Percentiles rank a stretch among this genome's conserved stretches.
Conservation (phyloP, 441 rosid genomes). For the Populus hybrid region DNA sequence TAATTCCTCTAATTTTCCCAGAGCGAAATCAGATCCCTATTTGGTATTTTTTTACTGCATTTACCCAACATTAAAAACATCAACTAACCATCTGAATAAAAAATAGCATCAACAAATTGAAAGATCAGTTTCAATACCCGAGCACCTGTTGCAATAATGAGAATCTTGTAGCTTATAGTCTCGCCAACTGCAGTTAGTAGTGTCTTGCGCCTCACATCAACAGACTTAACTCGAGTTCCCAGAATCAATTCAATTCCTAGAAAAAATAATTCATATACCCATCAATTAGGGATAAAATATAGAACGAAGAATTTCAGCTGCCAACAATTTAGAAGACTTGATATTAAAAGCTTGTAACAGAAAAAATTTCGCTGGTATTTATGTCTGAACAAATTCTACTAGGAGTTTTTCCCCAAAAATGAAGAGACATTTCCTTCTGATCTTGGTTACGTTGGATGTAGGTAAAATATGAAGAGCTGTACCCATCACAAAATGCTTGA, state of each 20-base stretch:
- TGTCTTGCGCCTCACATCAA: slow-evolving; percentile 82
- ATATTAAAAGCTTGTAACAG: background rate
- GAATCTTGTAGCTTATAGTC: slow-evolving; percentile 86
- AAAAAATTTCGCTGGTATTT: background rate
- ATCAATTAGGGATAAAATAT: background rate
- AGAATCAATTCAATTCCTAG: slow-evolving; percentile 93
- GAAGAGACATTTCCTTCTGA: slow-evolving; percentile 1
- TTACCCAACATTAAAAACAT: background rate
- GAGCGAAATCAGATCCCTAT: background rate
- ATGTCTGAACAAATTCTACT: background rate
- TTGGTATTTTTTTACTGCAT: background rate
- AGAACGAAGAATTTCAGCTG: background rate
- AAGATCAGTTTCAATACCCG: slow-evolving; percentile 67
- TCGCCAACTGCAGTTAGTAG: slow-evolving; percentile 86
- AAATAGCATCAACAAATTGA: slow-evolving; percentile 9
- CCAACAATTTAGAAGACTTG: background rate
- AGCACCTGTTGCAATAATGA: slow-evolving; percentile 96
- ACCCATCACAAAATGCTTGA: background rate
- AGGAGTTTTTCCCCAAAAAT: background rate
- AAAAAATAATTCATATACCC: background rate
- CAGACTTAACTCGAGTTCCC: slow-evolving; percentile 89
- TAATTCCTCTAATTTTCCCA: background rate
- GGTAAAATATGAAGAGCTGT: background rate
- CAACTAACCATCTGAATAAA: slow-evolving; percentile 2
- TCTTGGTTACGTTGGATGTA: background rate